Base-by-base conservation (phyloP, 768 basidiomycete species). In the Collybia nuda region DNA sequence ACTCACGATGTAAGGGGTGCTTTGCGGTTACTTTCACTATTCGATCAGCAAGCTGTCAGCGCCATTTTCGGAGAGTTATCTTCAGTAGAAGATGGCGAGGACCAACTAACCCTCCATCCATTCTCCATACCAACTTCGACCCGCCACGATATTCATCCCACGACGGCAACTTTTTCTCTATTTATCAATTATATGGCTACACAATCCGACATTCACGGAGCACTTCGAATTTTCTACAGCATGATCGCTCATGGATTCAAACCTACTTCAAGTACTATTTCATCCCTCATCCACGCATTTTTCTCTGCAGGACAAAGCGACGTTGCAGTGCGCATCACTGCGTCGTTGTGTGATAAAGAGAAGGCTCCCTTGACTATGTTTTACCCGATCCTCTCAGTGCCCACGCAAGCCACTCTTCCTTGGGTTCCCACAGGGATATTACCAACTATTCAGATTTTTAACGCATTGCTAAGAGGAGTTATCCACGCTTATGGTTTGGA, bases 101-200 rank as follows among this genome's bases (percentile, higher is more conserved):
- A 41, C 17, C 5, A 23, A 21, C 56, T 40, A 51, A 48, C 36
- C 8, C 14, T 18, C 24, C 22, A 51, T 46, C 29, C 58, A 48
- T 44, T 42, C 35, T 55, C 53, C 19, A 37, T 35, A 40, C 43
- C 48, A 29, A 21, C 37, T 36, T 41, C 37, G 48, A 46, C 37
- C 53, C 52, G 36, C 40, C 47, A 56, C 41, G 44, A 50, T 19
- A 48, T 75, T 21, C 59, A 44, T 47, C 82, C 86, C 18, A 78
- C 85, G 56, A 74, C 77, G 7, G 69, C 72, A 11, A 90, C 88
- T 0, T 86, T 81, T 64, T 75, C 81, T 7, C 75, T 84, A 39
- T 72, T 87, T 53, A 81, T 89, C 63, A 77, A 81, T 60, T 73
- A 80, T 56, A 63, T 82, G 48, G 77, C 76, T 28, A 63, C 56